Conservation (phyloP, 352 stramenopile genomes). For the Paralagenidium karlingii region DNA sequence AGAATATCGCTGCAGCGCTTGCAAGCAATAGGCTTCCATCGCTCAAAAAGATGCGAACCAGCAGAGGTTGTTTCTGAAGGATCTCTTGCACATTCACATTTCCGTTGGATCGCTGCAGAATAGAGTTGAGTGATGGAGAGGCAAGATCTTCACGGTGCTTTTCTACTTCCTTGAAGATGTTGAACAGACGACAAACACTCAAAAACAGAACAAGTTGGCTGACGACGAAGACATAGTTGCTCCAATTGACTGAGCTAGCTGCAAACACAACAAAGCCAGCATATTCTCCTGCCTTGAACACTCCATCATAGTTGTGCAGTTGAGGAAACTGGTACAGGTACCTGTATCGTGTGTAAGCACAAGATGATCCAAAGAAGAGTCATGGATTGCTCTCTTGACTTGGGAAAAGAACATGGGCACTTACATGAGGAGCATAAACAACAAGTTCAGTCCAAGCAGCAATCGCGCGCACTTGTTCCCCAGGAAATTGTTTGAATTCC, state of each 20-base stretch:
- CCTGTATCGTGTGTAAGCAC: not conserved
- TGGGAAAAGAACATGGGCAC: constrained; percentile 1
- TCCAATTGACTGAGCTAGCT: constrained; percentile 12
- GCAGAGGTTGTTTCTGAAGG: constrained; percentile 46
- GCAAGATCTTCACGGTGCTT: not conserved
- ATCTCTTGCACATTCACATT: constrained; percentile 24
- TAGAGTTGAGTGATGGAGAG: not conserved
- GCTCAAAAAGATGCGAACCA: constrained; percentile 44
- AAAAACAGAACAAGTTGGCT: constrained; percentile 51
- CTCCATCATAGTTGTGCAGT: not conserved
- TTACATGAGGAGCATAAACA: constrained; percentile 4
- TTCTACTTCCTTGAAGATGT: not conserved
- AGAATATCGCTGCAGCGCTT: constrained; percentile 6
- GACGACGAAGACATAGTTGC: constrained; percentile 52
- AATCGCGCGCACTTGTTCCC: constrained; percentile 4
- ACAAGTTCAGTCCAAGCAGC: constrained; percentile 2
- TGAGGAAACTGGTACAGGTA: constrained; percentile 8
- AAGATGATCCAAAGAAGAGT: not conserved
- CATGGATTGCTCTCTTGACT: too few species aligned
- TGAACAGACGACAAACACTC: not conserved
- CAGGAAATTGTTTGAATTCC: constrained; percentile 4
- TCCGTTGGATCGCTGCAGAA: not conserved
- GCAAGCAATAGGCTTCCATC: constrained; percentile 42
- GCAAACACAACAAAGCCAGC: constrained; percentile 1
- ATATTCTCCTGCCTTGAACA: not conserved